Conservation (phyloP, 495 filamentous ascomycete species). For the Penicillium mononematosum region DNA sequence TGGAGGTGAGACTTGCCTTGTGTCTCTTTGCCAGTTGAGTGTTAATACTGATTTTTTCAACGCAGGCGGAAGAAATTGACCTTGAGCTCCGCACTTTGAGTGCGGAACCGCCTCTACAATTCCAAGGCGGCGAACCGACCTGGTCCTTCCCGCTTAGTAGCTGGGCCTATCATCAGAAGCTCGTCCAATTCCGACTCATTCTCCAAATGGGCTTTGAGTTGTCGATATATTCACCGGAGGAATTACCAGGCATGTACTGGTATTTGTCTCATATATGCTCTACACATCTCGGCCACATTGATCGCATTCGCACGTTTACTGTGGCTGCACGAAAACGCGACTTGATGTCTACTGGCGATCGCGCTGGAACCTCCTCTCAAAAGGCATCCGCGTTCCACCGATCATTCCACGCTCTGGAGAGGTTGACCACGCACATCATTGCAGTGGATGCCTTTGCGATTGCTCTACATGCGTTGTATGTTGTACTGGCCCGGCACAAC, state of each 20-base stretch:
- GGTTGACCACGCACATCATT: constrained; percentile 63
- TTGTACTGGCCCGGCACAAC: constrained; percentile 58
- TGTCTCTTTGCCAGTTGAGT: background rate
- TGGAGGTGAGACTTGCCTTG: constrained; percentile 52
- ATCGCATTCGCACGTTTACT: constrained; percentile 67
- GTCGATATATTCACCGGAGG: constrained; percentile 81
- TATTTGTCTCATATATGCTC: constrained; percentile 56
- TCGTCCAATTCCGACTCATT: constrained; percentile 81
- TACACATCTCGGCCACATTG: constrained; percentile 55
- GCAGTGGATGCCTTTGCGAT: constrained; percentile 70
- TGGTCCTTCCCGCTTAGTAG: constrained; percentile 74
- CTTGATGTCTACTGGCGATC: constrained; percentile 13
- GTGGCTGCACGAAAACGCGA: constrained; percentile 37
- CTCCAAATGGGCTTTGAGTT: constrained; percentile 96
- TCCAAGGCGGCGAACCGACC: constrained; percentile 45
- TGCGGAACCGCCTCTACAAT: constrained; percentile 57
- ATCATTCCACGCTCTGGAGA: constrained; percentile 58
- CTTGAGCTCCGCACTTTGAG: constrained; percentile 63
- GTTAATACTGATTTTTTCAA: background rate
- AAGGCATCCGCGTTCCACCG: constrained; percentile 45
- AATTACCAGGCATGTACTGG: constrained; percentile 89
- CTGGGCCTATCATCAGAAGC: constrained; percentile 88
- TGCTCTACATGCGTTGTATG: constrained; percentile 65
- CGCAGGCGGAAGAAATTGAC: constrained; percentile 71
- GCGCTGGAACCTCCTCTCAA: constrained; percentile 15